Conservation (phyloP, 1,284 basidiomycete species). For the Marasmius oreades region DNA sequence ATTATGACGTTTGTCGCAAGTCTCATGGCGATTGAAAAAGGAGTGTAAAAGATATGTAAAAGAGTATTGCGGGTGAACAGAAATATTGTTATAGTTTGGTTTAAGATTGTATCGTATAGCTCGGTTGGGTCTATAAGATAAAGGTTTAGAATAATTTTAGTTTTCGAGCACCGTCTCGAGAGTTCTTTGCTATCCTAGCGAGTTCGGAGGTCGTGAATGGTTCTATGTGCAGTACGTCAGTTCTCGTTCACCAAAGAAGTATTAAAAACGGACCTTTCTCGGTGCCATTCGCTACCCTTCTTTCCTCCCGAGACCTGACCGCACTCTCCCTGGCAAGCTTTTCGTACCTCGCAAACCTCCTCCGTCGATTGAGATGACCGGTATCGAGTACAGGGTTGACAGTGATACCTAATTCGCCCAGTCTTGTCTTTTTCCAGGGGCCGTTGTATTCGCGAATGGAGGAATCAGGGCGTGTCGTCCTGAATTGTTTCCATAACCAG, state of each 20-base stretch:
- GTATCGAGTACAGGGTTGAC: neutral
- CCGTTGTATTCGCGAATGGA: neutral
- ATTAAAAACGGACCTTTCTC: neutral
- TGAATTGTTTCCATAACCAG: neutral
- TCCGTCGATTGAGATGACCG: neutral
- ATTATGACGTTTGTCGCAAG: conserved; percentile 72
- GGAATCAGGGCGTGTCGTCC: neutral
- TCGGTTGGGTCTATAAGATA: no score
- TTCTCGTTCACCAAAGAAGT: neutral
- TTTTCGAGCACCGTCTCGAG: neutral
- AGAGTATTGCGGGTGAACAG: neutral
- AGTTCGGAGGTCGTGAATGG: neutral
- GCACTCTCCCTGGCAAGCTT: neutral
- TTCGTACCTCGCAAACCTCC: neutral
- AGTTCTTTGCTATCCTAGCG: neutral
- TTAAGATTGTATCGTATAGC: no score
- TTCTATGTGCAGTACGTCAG: neutral
- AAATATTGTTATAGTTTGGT: no score
- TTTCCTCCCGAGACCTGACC: neutral
- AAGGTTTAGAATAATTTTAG: neutral
- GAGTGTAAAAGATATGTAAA: no score
- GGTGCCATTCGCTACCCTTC: neutral
- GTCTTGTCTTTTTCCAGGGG: neutral
- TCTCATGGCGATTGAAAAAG: conserved; percentile 63
- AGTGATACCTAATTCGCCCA: neutral